Evolutionary conservation across 2,329 filamentous ascomycete species (phyloP).

Genomic region (Aspergillus novoparasiticus): DNA sequence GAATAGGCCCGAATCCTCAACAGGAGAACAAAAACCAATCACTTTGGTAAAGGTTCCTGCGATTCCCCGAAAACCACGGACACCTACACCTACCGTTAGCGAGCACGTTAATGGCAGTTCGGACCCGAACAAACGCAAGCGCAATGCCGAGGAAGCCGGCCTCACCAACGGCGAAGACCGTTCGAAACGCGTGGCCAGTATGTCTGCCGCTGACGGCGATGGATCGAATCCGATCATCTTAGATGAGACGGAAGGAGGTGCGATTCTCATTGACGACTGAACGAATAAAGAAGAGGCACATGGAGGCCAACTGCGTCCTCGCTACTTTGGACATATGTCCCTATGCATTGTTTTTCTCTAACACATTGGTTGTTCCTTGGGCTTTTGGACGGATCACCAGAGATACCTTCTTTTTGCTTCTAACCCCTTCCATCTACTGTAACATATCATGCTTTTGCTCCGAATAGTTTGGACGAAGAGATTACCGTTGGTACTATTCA

Average conservation of each 20-base stretch:
- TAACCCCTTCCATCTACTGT: conserved; percentile 16
- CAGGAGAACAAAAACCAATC: conserved; percentile 45
- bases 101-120: conserved; percentile 32
- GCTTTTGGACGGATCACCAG: not conserved
- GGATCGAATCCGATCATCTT: conserved; percentile 44
- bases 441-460: conserved; percentile 17
- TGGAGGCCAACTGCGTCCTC: not conserved
- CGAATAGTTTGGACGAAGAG: conserved; percentile 10
- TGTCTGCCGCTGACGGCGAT: conserved; percentile 45
- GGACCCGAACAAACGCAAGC: conserved; percentile 46
- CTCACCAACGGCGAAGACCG: conserved; percentile 43
- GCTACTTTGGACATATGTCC: not conserved
- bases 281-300: not conserved
- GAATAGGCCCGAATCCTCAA: conserved; percentile 30
- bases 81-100: conserved; percentile 30
- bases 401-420: conserved; percentile 6
- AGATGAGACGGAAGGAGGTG: conserved; percentile 57
- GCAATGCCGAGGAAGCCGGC: conserved; percentile 46
- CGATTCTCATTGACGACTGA: conserved; percentile 63
- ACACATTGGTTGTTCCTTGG: not conserved
- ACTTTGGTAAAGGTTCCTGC: conserved; percentile 43
- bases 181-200: conserved; percentile 40
- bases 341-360: not conserved
- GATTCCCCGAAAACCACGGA: conserved; percentile 52
- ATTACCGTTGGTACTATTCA: not conserved